phyloP scores from a whole-genome alignment of 2,329 filamentous ascomycete genomes.

The Colletotrichum magnum region DNA sequence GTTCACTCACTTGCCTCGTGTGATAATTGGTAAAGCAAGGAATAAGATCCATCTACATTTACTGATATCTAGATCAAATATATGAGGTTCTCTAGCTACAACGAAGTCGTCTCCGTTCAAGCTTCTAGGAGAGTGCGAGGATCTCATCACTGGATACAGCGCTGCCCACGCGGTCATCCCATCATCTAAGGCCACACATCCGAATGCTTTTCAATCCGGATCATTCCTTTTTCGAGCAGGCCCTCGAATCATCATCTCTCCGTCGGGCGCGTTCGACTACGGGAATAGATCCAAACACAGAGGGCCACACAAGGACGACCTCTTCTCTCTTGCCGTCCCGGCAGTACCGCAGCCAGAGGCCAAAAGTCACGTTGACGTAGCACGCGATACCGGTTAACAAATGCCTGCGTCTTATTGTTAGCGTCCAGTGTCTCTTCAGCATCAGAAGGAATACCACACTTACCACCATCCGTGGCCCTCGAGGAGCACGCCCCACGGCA shows the following conservation, averaged over 20 bases:
- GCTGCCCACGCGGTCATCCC: too few relatives aligned
- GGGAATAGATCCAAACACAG: background rate
- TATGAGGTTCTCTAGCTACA: too few relatives aligned
- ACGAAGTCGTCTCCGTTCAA: too few relatives aligned
- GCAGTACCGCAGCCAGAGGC: conserved; percentile 12
- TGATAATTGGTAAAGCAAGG: too few relatives aligned
- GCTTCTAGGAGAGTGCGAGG: too few relatives aligned
- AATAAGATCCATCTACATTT: too few relatives aligned
- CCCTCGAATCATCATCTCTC: background rate
- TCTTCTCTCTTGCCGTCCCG: conserved; percentile 14
- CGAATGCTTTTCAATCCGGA: too few relatives aligned
- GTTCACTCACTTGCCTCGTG: too few relatives aligned
- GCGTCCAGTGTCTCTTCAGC: background rate
- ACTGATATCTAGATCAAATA: too few relatives aligned
- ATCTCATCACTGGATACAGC: too few relatives aligned
- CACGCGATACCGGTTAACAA: conserved; percentile 9
- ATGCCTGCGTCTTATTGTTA: background rate
- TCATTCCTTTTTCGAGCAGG: too few relatives aligned
- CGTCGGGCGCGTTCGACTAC: background rate
- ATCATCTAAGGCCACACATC: too few relatives aligned
- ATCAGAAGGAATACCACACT: conserved; percentile 51
- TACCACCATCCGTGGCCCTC: conserved; percentile 76
- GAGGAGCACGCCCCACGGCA: conserved; percentile 85
- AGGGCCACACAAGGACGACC: conserved; percentile 6
- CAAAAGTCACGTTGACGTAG: conserved; percentile 11